A percentile compares a stretch with the other conserved stretches of the same genome.
Evolutionary conservation across 768 basidiomycete genomes (phyloP).

Genomic region (Russula earlei): DNA sequence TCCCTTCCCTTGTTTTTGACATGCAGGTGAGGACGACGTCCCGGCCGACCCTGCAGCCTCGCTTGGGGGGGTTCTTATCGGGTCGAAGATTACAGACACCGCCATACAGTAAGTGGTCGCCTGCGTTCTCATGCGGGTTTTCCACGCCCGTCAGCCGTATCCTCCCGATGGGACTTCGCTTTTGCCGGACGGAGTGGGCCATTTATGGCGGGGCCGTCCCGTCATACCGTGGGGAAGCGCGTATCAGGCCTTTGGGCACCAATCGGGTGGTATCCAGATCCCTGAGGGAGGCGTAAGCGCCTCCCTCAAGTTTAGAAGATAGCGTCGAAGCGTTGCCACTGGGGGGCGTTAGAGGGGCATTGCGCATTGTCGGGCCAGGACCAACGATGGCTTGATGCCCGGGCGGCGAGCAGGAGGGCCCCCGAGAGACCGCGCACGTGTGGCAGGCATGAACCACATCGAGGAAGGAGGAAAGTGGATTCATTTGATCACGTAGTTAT

Average conservation of each 20-base stretch:
- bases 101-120: no score
- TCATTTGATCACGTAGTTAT: constrained; percentile 10
- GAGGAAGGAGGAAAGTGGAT: not conserved
- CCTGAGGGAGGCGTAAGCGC: constrained; percentile 14
- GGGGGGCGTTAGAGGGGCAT: constrained; percentile 11
- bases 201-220: constrained; percentile 3
- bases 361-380: constrained; percentile 5
- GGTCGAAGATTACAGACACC: no score
- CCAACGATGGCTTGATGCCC: not conserved
- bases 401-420: not conserved
- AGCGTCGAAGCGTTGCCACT: constrained; percentile 12
- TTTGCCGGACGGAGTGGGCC: constrained; percentile 7
- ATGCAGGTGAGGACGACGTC: not conserved
- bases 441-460: not conserved
- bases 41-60: no score
- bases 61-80: no score
- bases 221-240: constrained; percentile 10
- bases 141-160: not conserved
- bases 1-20: no score
- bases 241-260: constrained; percentile 17
- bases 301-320: constrained; percentile 9
- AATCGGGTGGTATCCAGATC: constrained; percentile 19
- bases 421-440: constrained; percentile 15
- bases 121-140: not conserved
- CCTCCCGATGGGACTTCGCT: not conserved